These are phyloP conservation scores for Xanthoceras sorbifolium DNA, from an alignment of 345 rosid genomes.

Conservation along the genomic window DNA sequence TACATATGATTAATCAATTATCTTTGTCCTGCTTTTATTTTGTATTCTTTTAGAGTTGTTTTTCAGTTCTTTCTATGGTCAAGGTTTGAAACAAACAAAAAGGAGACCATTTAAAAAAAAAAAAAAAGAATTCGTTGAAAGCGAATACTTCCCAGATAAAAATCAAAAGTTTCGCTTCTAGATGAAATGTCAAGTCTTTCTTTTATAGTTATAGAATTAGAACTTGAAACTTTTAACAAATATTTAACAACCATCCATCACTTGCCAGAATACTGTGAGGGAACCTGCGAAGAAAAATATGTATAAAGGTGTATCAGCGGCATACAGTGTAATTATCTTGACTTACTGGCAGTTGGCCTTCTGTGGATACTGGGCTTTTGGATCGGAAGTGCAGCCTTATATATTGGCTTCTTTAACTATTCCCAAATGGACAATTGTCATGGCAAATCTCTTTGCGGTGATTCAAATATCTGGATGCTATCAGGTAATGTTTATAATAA, in stretches of 20 bases:
- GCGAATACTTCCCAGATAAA: too few species aligned
- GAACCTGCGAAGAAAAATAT: conserved; percentile 48
- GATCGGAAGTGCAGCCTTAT: conserved; percentile 52
- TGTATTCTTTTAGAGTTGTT: not conserved
- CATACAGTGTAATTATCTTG: conserved; percentile 38
- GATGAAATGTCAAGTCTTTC: too few species aligned
- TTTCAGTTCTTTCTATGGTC: not conserved
- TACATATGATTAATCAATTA: not conserved
- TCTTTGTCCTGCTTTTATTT: not conserved
- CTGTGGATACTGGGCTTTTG: conserved; percentile 57
- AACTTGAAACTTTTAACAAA: not conserved
- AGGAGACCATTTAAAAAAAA: too few species aligned
- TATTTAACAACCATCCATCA: not conserved
- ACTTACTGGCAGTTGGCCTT: conserved; percentile 57
- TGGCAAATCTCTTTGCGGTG: conserved; percentile 54
- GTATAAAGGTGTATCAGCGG: conserved; percentile 58
- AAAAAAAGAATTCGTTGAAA: too few species aligned
- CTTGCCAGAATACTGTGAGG: conserved; percentile 39
- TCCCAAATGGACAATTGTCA: conserved; percentile 53
- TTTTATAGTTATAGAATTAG: not conserved
- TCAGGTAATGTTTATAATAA: conserved; percentile 33
- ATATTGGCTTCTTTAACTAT: conserved; percentile 44
- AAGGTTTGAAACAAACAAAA: not conserved
- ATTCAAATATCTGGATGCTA: conserved; percentile 59
- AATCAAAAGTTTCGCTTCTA: too few species aligned